phyloP scores from a whole-genome alignment of 2,329 filamentous ascomycete genomes.

The Exophiala bonariae region DNA sequence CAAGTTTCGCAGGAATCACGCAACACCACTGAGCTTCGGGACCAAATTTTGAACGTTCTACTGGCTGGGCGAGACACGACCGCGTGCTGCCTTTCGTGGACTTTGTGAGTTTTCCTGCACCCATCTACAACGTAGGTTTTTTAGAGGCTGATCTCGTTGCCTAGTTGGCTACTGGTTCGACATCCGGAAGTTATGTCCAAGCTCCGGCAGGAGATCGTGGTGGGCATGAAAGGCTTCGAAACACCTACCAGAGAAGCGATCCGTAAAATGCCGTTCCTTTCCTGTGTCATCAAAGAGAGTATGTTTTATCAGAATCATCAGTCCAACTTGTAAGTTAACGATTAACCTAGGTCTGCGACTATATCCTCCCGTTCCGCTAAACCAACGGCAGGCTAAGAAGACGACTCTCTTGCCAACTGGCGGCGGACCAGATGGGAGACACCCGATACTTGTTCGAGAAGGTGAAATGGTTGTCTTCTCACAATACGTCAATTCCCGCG shows the following conservation, averaged over 20 bases:
- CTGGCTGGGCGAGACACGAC: slow-evolving; percentile 57
- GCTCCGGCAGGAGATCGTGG: not conserved
- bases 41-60: slow-evolving; percentile 52
- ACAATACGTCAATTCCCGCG: slow-evolving; percentile 43
- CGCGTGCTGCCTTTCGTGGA: slow-evolving; percentile 44
- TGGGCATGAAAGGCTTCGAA: not conserved
- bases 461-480: slow-evolving; percentile 31
- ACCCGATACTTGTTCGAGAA: slow-evolving; percentile 31
- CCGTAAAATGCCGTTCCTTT: slow-evolving; percentile 47
- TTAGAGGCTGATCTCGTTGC: slow-evolving; percentile 43
- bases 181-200: slow-evolving; percentile 13
- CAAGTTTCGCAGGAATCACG: not conserved
- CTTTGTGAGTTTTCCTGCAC: slow-evolving; percentile 40
- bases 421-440: slow-evolving; percentile 31
- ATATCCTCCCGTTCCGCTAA: slow-evolving; percentile 31
- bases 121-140: too few species aligned
- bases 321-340: too few species aligned
- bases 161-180: slow-evolving; percentile 20
- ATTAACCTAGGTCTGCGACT: slow-evolving; percentile 34
- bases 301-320: not conserved
- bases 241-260: not conserved
- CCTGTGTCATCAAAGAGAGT: slow-evolving; percentile 54
- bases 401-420: slow-evolving; percentile 33
- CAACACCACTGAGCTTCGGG: slow-evolving; percentile 22
- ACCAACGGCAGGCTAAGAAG: slow-evolving; percentile 25